Percentiles rank a stretch among this genome's conserved stretches.
Conservation (phyloP, 2,329 filamentous ascomycete species). For the Claviceps pazoutovae region DNA sequence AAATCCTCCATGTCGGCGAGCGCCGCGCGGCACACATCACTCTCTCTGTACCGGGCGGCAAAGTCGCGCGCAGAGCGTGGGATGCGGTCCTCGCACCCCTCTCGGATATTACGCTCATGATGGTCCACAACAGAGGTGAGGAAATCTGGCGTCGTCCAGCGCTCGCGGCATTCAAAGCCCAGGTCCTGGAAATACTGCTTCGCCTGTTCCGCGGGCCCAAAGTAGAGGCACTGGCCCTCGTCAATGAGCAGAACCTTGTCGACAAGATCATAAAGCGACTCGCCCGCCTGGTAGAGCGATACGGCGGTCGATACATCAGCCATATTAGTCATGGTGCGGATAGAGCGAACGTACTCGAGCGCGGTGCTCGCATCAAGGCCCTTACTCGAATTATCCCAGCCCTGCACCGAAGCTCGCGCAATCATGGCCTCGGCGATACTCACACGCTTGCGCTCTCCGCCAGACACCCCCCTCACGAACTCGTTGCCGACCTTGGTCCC, state of each 20-base stretch:
- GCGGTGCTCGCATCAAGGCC: slow-evolving; percentile 62
- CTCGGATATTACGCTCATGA: slow-evolving; percentile 52
- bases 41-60: slow-evolving; percentile 48
- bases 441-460: slow-evolving; percentile 59
- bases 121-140: slow-evolving; percentile 66
- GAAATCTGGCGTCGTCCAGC: slow-evolving; percentile 63
- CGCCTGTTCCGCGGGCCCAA: slow-evolving; percentile 47
- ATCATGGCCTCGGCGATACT: slow-evolving; percentile 57
- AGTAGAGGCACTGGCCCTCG: slow-evolving; percentile 57
- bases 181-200: slow-evolving; percentile 56
- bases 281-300: slow-evolving; percentile 57
- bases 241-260: slow-evolving; percentile 70
- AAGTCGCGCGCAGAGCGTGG: slow-evolving; percentile 59
- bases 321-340: slow-evolving; percentile 53
- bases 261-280: slow-evolving; percentile 52
- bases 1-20: slow-evolving; percentile 48
- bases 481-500: slow-evolving; percentile 58
- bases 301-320: slow-evolving; percentile 58
- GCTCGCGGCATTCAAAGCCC: slow-evolving; percentile 57
- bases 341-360: slow-evolving; percentile 53
- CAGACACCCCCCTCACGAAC: slow-evolving; percentile 47
- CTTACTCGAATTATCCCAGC: slow-evolving; percentile 62
- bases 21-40: slow-evolving; percentile 44
- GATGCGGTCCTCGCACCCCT: slow-evolving; percentile 49
- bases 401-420: slow-evolving; percentile 46